Base-by-base conservation (phyloP, 441 rosid species). In the Brassica hybrid region DNA sequence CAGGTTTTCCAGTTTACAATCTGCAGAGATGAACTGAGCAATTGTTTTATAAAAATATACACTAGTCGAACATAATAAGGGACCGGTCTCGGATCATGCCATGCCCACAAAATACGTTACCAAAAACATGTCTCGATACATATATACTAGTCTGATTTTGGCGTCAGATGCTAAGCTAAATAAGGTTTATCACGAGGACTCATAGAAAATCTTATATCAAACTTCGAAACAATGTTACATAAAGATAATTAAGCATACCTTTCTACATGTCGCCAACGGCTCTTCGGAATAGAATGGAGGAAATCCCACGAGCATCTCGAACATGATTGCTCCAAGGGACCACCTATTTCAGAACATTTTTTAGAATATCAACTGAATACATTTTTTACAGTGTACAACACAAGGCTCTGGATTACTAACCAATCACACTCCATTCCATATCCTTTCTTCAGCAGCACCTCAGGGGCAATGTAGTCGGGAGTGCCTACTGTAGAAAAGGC, bases 381-480 rank as follows among this genome's bases (percentile, higher is more conserved):
- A 65, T 30, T 19, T 14, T 23, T 58, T 41, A 38, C 54, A 64
- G 27, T 57, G 67, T 34, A 34, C 9, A 27, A 27, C 32, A 27
- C 32, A 27, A 27, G 72, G 34, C 32, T 66, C 6, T 19, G 60
- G 75, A 56, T 59, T 56, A 84, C 92, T 72, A 66, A 88, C 92
- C 92, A 88, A 70, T 88, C 92, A 17, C 92, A 88, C 76, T 88
- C 92, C 89, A 88, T 88, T 67, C 90, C 92, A 38, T 88, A 88
- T 36, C 92, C 92, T 85, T 85, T 88, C 92, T 87, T 86, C 86
- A 88, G 72, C 67, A 88, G 76, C 68, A 88, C 90, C 79, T 88
- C 92, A 62, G 92, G 92, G 57, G 92, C 92, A 73, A 88, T 88
- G 80, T 88, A 88, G 76, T 88, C 92, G 3, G 92, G 92, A 25